Evolutionary conservation across 139 green algal genomes (phyloP).

Genomic region (Closterium sp.): DNA sequence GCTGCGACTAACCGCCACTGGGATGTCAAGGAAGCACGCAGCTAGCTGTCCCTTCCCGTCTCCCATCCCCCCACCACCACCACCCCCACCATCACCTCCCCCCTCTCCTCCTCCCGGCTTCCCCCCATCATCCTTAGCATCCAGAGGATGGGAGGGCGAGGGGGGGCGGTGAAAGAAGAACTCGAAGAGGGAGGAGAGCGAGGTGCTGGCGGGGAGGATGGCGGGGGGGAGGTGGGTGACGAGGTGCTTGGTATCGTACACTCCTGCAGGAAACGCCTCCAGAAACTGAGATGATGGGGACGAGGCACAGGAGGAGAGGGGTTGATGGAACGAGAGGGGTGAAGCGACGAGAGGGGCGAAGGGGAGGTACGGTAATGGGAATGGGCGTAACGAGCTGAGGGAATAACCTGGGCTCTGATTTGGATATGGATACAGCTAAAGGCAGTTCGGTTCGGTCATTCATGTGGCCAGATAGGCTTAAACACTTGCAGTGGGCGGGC

Average conservation of each 20-base stretch:
- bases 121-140: neutral
- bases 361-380: neutral
- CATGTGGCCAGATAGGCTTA: too few relatives aligned
- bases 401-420: too few relatives aligned
- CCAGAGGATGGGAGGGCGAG: neutral
- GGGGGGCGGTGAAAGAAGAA: neutral
- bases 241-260: slow-evolving; percentile 46
- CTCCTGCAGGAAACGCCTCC: slow-evolving; percentile 31
- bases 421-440: too few relatives aligned
- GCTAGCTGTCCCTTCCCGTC: neutral
- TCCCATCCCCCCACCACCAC: too few relatives aligned
- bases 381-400: neutral
- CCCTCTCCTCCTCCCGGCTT: too few relatives aligned
- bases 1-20: neutral
- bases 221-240: slow-evolving; percentile 5
- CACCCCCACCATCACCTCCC: neutral
- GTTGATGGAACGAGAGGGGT: too few relatives aligned
- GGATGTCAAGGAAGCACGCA: neutral
- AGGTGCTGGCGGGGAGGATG: neutral
- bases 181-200: neutral
- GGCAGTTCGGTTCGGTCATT: too few relatives aligned
- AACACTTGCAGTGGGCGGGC: too few relatives aligned
- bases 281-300: too few relatives aligned
- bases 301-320: neutral
- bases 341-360: too few relatives aligned